Base-by-base conservation (phyloP, 116 monocot genomes). In the Papilionanthe hybrid region DNA sequence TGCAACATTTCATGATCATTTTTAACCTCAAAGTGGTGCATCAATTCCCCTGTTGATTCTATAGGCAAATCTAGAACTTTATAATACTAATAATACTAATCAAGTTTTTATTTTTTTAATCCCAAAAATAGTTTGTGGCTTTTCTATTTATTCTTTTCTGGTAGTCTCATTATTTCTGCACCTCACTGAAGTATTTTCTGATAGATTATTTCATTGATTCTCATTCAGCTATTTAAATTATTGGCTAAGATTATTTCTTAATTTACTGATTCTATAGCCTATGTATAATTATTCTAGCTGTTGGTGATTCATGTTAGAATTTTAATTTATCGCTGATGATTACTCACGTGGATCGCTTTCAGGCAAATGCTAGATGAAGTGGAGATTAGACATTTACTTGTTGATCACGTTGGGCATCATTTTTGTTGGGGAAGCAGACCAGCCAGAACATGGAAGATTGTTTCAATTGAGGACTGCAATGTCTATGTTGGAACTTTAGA, bases 401-500 rank as follows among this genome's bases (percentile, higher is more conserved):
- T 94, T 23, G 82, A 93, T 84, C 95, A 98, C 82, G 85, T 98
- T 72, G 98, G 95, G 13, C 98, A 98, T 85, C 90, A 82, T 28
- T 98, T 86, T 79, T 98, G 98, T 77, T 98, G 98, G 98, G 93
- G 88, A 79, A 90, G 94, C 49, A 82, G 77, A 13, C 98, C 98
- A 73, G 98, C 98, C 56, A 83, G 93, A 69, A 87, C 79, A 48
- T 98, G 98, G 98, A 94, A 84, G 68, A 93, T 98, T 53, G 71
- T 72, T 75, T 84, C 93, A 7, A 78, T 98, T 85, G 98, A 98
- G 78, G 98, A 98, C 74, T 98, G 98, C 84, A 95, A 98, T 82
- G 93, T 98, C 20, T 98, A 94, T 81, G 88, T 98, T 20, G 98
- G 98, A 66, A 94, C 90, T 30, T 53, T 98, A 25, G 98, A 98